phyloP scores from a whole-genome alignment of 139 green algal species.

The Tetraselmis striata region DNA sequence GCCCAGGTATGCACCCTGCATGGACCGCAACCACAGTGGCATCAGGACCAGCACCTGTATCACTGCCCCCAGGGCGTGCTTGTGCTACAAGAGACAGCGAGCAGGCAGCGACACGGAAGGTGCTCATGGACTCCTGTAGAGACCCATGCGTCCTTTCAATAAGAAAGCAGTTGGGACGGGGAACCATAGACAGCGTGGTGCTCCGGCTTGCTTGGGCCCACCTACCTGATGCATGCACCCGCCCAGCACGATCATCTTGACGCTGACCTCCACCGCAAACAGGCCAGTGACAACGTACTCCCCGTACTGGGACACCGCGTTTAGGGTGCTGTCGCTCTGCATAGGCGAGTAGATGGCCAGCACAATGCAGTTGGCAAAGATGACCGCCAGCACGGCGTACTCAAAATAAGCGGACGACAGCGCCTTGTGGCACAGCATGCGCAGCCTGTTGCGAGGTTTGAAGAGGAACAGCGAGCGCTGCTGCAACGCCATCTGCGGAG shows the following conservation, averaged over 20 bases:
- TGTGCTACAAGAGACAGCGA: too few species aligned
- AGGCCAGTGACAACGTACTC: not conserved
- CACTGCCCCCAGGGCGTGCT: too few species aligned
- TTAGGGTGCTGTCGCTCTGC: not conserved
- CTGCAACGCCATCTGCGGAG: not conserved
- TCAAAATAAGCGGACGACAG: not conserved
- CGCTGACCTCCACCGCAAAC: not conserved
- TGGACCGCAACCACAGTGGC: too few species aligned
- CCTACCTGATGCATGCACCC: not conserved
- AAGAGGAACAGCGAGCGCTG: slow-evolving; percentile 2
- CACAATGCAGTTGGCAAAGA: not conserved
- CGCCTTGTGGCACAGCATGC: not conserved
- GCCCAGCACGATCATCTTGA: not conserved
- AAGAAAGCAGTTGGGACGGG: too few species aligned
- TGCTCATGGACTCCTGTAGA: too few species aligned
- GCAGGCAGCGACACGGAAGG: too few species aligned
- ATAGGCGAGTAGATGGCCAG: not conserved
- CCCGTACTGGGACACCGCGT: not conserved
- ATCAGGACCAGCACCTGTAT: too few species aligned
- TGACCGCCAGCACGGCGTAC: not conserved
- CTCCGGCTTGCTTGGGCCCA: not conserved
- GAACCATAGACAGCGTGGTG: too few species aligned
- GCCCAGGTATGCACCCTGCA: not conserved
- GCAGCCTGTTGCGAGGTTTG: not conserved
- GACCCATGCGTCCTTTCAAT: too few species aligned